Percentiles rank a stretch among this genome's conserved stretches.
Conservation (phyloP, 1,284 basidiomycete species). For the Ceratobasidium papillatum region DNA sequence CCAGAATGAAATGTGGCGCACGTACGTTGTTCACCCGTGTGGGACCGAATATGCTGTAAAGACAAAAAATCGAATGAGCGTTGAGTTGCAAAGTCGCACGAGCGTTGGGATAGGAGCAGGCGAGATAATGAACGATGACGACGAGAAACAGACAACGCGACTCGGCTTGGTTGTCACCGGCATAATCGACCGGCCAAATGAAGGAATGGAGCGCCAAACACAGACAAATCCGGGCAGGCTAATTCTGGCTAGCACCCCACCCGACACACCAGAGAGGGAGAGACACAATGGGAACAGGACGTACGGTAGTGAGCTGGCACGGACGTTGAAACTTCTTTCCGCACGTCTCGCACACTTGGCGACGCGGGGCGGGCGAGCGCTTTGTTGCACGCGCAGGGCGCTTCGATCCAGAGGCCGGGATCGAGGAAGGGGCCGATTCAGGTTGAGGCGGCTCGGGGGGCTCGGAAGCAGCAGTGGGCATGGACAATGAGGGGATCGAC, state of each 20-base stretch:
- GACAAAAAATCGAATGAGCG: not conserved
- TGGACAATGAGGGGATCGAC: not conserved
- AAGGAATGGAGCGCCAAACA: not conserved
- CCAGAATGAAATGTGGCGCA: not conserved
- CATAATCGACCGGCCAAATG: not conserved
- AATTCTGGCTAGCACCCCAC: constrained; percentile 1
- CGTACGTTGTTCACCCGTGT: constrained; percentile 38
- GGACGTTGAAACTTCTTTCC: constrained; percentile 37
- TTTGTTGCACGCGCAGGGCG: constrained; percentile 8
- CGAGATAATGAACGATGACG: not conserved
- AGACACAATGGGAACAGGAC: not conserved
- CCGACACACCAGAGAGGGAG: not conserved
- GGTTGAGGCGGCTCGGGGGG: not conserved
- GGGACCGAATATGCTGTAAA: constrained; percentile 32
- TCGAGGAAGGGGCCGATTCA: not conserved
- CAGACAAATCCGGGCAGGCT: constrained; percentile 11
- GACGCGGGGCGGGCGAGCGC: constrained; percentile 17
- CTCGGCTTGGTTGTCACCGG: not conserved
- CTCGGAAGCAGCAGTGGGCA: not conserved
- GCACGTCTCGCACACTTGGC: constrained; percentile 28
- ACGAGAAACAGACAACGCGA: not conserved
- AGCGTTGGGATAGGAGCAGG: not conserved
- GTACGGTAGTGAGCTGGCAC: constrained; percentile 28
- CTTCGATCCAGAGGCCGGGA: not conserved
- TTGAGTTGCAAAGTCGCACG: not conserved